Percentiles rank a stretch among this genome's conserved stretches.
Conservation (phyloP, 2,329 filamentous ascomycete species). For the Zymoseptoria tritici region DNA sequence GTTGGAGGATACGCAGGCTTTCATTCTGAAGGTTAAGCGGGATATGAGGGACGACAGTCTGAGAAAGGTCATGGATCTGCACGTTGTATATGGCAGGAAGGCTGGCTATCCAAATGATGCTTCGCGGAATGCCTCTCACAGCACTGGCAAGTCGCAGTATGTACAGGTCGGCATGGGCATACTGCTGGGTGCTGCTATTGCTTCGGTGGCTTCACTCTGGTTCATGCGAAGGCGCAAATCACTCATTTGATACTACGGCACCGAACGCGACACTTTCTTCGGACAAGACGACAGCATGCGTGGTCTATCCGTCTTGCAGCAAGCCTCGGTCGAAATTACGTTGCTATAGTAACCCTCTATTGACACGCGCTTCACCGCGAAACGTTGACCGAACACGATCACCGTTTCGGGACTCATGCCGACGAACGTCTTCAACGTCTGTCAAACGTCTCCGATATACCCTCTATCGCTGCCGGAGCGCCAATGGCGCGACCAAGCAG, state of each 20-base stretch:
- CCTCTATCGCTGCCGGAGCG: neutral
- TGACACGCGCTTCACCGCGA: neutral
- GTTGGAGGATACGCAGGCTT: constrained; percentile 19
- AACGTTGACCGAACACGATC: neutral
- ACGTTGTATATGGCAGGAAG: constrained; percentile 16
- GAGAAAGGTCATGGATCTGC: constrained; percentile 15
- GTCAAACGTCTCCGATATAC: neutral
- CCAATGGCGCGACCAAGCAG: constrained; percentile 50
- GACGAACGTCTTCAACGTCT: neutral
- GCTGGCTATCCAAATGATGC: neutral
- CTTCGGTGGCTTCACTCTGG: neutral
- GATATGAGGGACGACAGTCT: constrained; percentile 14
- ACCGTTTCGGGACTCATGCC: neutral
- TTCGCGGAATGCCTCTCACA: neutral
- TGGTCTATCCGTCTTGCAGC: neutral
- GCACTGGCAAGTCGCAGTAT: neutral
- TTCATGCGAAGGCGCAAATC: neutral
- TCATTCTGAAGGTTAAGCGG: constrained; percentile 11
- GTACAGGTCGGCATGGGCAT: neutral
- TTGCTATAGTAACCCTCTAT: neutral
- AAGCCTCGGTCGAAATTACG: neutral
- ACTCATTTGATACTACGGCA: too few relatives aligned
- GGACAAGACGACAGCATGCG: too few relatives aligned
- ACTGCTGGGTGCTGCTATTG: neutral
- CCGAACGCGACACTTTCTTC: neutral